Percentiles rank a stretch among this genome's conserved stretches.
These are phyloP conservation scores for Wallacemonas rigidus DNA, from an alignment of 208 protist species.

Conservation along the genomic window DNA sequence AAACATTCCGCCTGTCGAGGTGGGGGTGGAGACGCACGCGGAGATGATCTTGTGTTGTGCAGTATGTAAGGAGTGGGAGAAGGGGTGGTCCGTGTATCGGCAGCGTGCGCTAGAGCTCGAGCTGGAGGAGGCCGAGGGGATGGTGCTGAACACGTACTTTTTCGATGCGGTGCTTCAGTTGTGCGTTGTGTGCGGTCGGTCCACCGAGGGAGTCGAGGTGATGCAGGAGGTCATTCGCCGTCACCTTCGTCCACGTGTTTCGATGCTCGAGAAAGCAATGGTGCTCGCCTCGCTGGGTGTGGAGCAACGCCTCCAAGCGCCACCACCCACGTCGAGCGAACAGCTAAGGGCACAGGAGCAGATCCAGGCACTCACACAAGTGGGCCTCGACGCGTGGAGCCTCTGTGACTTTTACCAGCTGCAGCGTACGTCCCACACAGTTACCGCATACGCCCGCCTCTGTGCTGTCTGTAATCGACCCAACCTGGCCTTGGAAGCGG, in stretches of 20 bases:
- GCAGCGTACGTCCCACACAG: constrained; percentile 40
- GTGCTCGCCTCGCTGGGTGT: constrained; percentile 59
- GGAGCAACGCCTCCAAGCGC: constrained; percentile 33
- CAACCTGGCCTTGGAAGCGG: constrained; percentile 63
- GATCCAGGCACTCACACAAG: constrained; percentile 27
- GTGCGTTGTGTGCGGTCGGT: constrained; percentile 64
- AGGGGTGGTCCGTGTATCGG: constrained; percentile 79
- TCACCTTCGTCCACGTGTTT: constrained; percentile 57
- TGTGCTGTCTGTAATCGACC: constrained; percentile 48
- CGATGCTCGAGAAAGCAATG: constrained; percentile 81
- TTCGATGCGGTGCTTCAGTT: constrained; percentile 84
- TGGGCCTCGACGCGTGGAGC: constrained; percentile 81
- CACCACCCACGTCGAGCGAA: neutral
- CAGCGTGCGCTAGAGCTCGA: constrained; percentile 80
- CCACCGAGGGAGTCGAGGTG: constrained; percentile 56
- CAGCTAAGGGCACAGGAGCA: neutral
- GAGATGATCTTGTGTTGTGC: constrained; percentile 93
- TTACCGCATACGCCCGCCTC: constrained; percentile 83
- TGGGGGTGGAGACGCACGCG: constrained; percentile 82
- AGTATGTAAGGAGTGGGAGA: constrained; percentile 71
- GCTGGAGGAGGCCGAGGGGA: constrained; percentile 40
- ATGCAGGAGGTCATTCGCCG: constrained; percentile 75
- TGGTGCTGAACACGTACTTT: constrained; percentile 72
- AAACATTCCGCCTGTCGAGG: constrained; percentile 88
- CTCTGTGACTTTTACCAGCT: constrained; percentile 90